Evolutionary conservation across 2,329 filamentous ascomycete genomes (phyloP), one percentile per base, ranked within the genome.

Genomic region (Epichloe hybrida): DNA sequence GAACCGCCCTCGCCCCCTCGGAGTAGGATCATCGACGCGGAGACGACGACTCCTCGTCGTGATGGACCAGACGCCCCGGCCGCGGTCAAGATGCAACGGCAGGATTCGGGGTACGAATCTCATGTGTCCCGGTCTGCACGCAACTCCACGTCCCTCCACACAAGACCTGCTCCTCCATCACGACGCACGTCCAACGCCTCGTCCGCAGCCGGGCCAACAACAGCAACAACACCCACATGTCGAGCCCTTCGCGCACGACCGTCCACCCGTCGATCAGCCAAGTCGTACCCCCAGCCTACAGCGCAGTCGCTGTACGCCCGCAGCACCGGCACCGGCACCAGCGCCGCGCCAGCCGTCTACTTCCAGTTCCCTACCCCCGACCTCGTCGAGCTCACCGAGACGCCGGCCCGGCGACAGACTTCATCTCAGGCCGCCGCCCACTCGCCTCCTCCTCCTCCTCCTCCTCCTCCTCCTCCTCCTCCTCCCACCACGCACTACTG

Each of bases 401-500:
- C 31, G 13, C 11, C 50, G 17, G 12, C 31, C 5, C 49, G 36
- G n/a, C 13, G 2, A 20, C 42, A 5, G 5, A 5, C 12, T n/a
- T 38, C 36, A 8, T n/a, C 7, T 13, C 36, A 13, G 36, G 11
- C 20, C 56, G 52, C 40, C 55, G 2, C 66, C 68, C 36, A 31
- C 9, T 31, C 27, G 9, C 64, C 69, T 2, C 79, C 77, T 4
- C 79, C 77, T 4, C 72, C 75, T n/a, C 64, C 69, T 2, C 79
- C 77, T 4, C 64, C 69, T 2, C 79, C 77, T 4, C 72, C 56
- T 81, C 80, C 3, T 35, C 64, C 69, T 3, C 68, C 70, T 2
- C 79, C 77, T 4, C 72, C 75, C 56, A 82, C 80, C 3, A 78
- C 77, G 1, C 78, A 83, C 59, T 84, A 83, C 65, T 84, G 80